These are phyloP conservation scores for Penicillium angulare DNA, from an alignment of 495 filamentous ascomycete genomes.

Conservation along the genomic window DNA sequence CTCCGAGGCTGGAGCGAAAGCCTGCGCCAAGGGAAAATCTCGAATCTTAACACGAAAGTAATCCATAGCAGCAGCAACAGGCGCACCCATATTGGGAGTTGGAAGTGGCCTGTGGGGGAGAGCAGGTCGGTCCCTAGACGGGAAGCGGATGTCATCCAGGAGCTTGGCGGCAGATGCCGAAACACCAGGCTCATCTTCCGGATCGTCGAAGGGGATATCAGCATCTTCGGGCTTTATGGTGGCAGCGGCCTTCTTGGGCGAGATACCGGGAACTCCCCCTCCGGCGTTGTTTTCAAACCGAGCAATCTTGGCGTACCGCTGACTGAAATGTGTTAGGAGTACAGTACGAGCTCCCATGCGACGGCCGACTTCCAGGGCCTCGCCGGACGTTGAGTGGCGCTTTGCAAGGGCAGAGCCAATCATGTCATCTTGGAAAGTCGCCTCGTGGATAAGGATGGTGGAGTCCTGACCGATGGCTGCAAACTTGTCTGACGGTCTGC, in stretches of 20 bases:
- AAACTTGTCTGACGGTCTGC: slow-evolving; percentile 71
- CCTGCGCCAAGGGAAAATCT: slow-evolving; percentile 74
- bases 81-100: slow-evolving; percentile 24
- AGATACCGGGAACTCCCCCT: slow-evolving; percentile 8
- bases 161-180: slow-evolving; percentile 8
- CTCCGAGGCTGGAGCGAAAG: slow-evolving; percentile 69
- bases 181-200: slow-evolving; percentile 16
- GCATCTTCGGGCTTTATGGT: slow-evolving; percentile 13
- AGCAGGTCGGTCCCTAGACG: slow-evolving; percentile 1
- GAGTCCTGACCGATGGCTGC: slow-evolving; percentile 66
- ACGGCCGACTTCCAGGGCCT: slow-evolving; percentile 75
- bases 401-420: slow-evolving; percentile 76
- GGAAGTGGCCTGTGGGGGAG: slow-evolving; percentile 2
- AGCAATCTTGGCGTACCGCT: slow-evolving; percentile 84
- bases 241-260: slow-evolving; percentile 20
- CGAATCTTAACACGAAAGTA: slow-evolving; percentile 80
- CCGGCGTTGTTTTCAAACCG: slow-evolving; percentile 19
- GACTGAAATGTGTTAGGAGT: slow-evolving; percentile 89
- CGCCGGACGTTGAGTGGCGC: slow-evolving; percentile 81
- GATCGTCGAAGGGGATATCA: slow-evolving; percentile 33
- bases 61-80: slow-evolving; percentile 81
- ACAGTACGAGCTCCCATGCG: slow-evolving; percentile 74
- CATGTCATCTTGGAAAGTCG: slow-evolving; percentile 89
- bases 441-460: slow-evolving; percentile 89
- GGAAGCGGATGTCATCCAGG: slow-evolving; percentile 22